Evolutionary conservation across 805 yeast genomes (phyloP), one percentile per base, ranked within the genome.

Genomic region (Cyberlindnera lachancei): DNA sequence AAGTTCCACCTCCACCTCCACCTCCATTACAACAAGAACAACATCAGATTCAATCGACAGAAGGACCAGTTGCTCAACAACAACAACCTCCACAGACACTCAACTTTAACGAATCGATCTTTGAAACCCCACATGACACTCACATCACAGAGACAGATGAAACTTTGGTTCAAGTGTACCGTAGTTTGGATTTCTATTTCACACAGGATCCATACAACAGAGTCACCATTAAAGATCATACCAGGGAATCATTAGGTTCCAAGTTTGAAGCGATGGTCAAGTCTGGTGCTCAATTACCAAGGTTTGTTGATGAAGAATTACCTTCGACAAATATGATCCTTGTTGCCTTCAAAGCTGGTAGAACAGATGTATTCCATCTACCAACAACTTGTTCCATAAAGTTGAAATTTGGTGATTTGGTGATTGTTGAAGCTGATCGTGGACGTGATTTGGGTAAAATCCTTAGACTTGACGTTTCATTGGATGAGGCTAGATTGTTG

Each of bases 371-470:
- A 7, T 85, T 81, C 48, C 75, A 73, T 49, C 56, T 78, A 15
- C 75, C 85, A 17, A 50, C 44, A 11, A 34, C 37, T 14, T 40
- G 45, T 10, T 18, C 38, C 2, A 27, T 49, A 34, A 56, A 55
- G 23, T 61, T 81, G 41, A 69, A 67, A 45, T 62, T 70, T 33
- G 68, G 73, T 37, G 92, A 83, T 53, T 60, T 83, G 50, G 83
- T 82, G 7, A 73, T 82, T 19, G 81, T 82, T 33, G 92, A 83
- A 54, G 94, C 92, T 31, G 94, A 83, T 52, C 66, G 92, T 40
- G 94, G 94, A 18, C 77, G 77, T 46, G 94, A 83, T 55, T 58
- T 83, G 44, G 92, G 79, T n/a, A 71, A 78, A 71, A 72, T 83
- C 34, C 61, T 80, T 24, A 79, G 76, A 42, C 80, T 88, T 5